Evolutionary conservation across 345 rosid species (phyloP), one percentile per base, ranked within the genome.

Genomic region (Clausena lansium): DNA sequence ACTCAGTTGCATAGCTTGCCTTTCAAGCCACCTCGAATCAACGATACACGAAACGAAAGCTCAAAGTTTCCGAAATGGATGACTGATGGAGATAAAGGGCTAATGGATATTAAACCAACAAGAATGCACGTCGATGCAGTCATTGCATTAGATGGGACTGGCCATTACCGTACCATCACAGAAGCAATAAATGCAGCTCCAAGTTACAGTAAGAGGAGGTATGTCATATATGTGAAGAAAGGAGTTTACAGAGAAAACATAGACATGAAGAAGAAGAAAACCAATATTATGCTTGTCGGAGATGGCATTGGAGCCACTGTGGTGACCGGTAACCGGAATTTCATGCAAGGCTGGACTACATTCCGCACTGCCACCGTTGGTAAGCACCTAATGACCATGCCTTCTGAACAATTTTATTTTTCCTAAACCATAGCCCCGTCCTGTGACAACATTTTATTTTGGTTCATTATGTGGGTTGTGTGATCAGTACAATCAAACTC

Each of bases 351-450:
- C 33, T 93, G 94, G 92, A 95, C 99, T 15, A 95, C 98, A 30
- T 95, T 95, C 72, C 84, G 99, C 83, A 93, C 99, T 38, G 97
- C 99, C 45, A 95, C 98, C 3, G 91, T 92, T 24, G 99, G 99
- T 95, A 70, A 79, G 87, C 77, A 20, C 55, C 13, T 54, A 66
- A 13, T 4, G 17, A 41, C 24, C 19, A 2, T 33, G 25, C 52
- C 35, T 76, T 24, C 13, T 55, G 13, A 17, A 4, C 17, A 62
- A 8, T 36, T 17, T 36, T 71, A 22, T 14, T 72, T 1, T 35
- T 6, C 15, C n/a, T 52, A 6, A 9, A 55, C 24, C 27, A 52
- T 52, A 52, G 17, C 4, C 50, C 50, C 13, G 2, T 52, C 57
- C 22, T 52, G 57, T 52, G 57, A 17, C 57, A 5, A 15, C 20